phyloP scores from a whole-genome alignment of 2,329 filamentous ascomycete species.

The Fusarium armeniacum region DNA sequence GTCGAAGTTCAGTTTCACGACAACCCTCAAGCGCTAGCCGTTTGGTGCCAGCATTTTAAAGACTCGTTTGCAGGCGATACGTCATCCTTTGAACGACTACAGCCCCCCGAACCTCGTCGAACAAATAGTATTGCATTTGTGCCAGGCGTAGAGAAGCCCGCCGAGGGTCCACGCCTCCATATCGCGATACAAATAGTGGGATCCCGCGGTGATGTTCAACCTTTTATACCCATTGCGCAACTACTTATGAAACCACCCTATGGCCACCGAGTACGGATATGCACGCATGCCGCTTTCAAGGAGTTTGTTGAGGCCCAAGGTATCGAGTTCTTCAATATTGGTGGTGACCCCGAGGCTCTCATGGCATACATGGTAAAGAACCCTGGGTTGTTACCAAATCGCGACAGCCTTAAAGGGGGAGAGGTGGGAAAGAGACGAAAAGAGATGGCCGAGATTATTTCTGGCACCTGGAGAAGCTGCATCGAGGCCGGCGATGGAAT shows the following conservation, averaged over 20 bases:
- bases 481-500: slow-evolving; percentile 56
- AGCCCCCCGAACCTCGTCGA: slow-evolving; percentile 36
- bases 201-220: slow-evolving; percentile 60
- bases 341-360: slow-evolving; percentile 67
- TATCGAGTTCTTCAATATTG: slow-evolving; percentile 70
- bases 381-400: slow-evolving; percentile 56
- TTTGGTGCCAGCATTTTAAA: slow-evolving; percentile 49
- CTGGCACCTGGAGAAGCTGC: slow-evolving; percentile 56
- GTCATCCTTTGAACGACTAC: slow-evolving; percentile 17
- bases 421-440: slow-evolving; percentile 55
- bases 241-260: slow-evolving; percentile 54
- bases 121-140: slow-evolving; percentile 43
- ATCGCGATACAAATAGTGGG: slow-evolving; percentile 55
- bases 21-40: slow-evolving; percentile 46
- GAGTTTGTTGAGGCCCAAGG: slow-evolving; percentile 66
- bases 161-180: slow-evolving; percentile 46
- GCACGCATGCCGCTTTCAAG: slow-evolving; percentile 68
- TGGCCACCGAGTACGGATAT: slow-evolving; percentile 69
- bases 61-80: slow-evolving; percentile 20
- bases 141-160: slow-evolving; percentile 34
- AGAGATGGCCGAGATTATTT: slow-evolving; percentile 57
- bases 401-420: slow-evolving; percentile 55
- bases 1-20: slow-evolving; percentile 52
- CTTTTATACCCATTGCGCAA: slow-evolving; percentile 70
- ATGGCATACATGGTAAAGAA: slow-evolving; percentile 61